These are phyloP conservation scores for Boletus sp. DNA, from an alignment of 768 basidiomycete species.

Conservation along the genomic window DNA sequence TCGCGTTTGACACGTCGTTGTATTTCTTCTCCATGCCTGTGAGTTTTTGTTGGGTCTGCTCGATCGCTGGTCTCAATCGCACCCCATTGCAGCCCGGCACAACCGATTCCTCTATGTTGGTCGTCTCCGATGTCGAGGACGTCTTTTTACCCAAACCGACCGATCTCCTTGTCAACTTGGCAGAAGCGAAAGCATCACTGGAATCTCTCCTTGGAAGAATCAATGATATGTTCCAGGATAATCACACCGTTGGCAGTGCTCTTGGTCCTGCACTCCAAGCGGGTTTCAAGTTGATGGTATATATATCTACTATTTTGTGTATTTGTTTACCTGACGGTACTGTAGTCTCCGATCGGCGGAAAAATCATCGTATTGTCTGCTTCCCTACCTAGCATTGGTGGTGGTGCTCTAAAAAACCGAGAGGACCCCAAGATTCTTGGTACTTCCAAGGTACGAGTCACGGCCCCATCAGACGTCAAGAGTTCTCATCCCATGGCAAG, in stretches of 20 bases:
- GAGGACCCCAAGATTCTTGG: conserved; percentile 97
- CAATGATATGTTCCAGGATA: conserved; percentile 98
- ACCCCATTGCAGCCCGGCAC: conserved; percentile 49
- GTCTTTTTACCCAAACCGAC: conserved; percentile 97
- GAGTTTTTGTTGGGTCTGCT: neutral
- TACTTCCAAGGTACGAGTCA: conserved; percentile 69
- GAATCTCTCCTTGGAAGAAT: conserved; percentile 80
- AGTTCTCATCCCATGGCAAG: conserved; percentile 34
- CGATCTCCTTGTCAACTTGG: conserved; percentile 92
- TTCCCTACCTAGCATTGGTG: conserved; percentile 81
- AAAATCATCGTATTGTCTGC: conserved; percentile 89
- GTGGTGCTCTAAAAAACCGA: conserved; percentile 90
- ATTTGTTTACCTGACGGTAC: neutral
- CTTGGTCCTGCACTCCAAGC: conserved; percentile 93
- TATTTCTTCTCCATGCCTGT: conserved; percentile 96
- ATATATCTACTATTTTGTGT: conserved; percentile 7
- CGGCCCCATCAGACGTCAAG: neutral
- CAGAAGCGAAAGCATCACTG: conserved; percentile 74
- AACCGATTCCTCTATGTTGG: conserved; percentile 88
- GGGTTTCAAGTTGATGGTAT: conserved; percentile 91
- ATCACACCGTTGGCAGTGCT: conserved; percentile 87
- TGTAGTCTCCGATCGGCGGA: conserved; percentile 85
- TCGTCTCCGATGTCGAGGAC: conserved; percentile 95
- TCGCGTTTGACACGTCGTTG: conserved; percentile 87
- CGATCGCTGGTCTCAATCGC: neutral